These are phyloP conservation scores for Rhizophagus sp. DNA, from an alignment of 192 early-diverging fungal genomes.

Conservation along the genomic window DNA sequence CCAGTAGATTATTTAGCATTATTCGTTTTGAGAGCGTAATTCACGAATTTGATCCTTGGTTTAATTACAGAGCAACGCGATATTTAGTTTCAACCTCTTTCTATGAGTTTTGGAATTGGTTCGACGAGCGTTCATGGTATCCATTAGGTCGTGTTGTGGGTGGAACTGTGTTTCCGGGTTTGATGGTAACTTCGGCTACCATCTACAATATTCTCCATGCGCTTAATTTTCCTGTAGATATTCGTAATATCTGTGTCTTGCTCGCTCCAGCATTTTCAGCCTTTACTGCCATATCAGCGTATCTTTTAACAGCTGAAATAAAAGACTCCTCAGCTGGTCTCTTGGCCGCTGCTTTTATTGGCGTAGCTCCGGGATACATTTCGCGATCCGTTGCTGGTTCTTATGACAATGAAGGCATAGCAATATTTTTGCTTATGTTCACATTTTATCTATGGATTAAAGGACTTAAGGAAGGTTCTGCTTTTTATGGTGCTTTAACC, in stretches of 20 bases:
- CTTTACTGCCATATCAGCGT: slow-evolving; percentile 94
- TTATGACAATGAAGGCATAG: slow-evolving; percentile 99
- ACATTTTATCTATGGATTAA: slow-evolving; percentile 99
- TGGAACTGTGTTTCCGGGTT: slow-evolving; percentile 98
- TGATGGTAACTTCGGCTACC: slow-evolving; percentile 97
- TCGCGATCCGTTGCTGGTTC: slow-evolving; percentile 99
- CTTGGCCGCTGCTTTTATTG: slow-evolving; percentile 97
- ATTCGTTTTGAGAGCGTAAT: slow-evolving; percentile 98
- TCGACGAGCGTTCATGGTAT: slow-evolving; percentile 98
- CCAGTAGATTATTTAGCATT: slow-evolving; percentile 94
- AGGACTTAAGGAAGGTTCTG: slow-evolving; percentile 91
- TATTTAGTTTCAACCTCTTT: slow-evolving; percentile 91
- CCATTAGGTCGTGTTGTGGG: slow-evolving; percentile 98
- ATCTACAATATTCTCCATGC: slow-evolving; percentile 93
- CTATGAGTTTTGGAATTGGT: slow-evolving; percentile 99
- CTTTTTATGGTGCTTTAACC: slow-evolving; percentile 80
- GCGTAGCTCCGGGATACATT: slow-evolving; percentile 98
- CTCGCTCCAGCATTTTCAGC: slow-evolving; percentile 96
- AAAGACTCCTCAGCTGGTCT: slow-evolving; percentile 92
- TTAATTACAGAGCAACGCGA: slow-evolving; percentile 96
- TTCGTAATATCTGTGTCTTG: slow-evolving; percentile 98
- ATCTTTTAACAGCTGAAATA: slow-evolving; percentile 89
- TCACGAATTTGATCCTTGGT: slow-evolving; percentile 99
- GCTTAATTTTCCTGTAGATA: slow-evolving; percentile 96
- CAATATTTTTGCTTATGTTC: slow-evolving; percentile 97